Evolutionary conservation across 768 basidiomycete genomes (phyloP), one percentile per base, ranked within the genome.

Genomic region (Lentinula detonsa): DNA sequence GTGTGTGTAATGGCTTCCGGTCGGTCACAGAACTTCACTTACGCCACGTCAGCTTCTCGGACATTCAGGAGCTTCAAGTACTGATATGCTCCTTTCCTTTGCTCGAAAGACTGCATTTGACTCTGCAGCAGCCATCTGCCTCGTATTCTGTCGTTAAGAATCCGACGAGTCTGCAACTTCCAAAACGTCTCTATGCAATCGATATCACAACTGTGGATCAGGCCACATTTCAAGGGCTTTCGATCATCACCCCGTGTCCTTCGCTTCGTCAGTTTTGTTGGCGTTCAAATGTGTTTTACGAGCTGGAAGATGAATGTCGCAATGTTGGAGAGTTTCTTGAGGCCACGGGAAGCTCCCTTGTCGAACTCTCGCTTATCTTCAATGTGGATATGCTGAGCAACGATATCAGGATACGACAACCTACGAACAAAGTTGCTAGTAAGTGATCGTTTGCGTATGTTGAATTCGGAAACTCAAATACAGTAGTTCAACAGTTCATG

Each of bases 41-140:
- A 15, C 43, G 37, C 45, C 10, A 48, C 33, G 57, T 59, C 43
- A 50, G 45, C 46, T 59, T 59, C 23, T 15, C 18, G 31, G 33
- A 48, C 31, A n/a, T 48, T 8, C 33, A 21, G n/a, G 13, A 49
- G 28, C 49, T 59, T 13, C 31, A 49, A 34, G 57, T 34, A 40
- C 37, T 59, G 16, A 37, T 59, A 18, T 59, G 57, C 57, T 59
- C 57, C 35, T 59, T 59, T 49, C 57, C 57, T 18, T 13, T 49
- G n/a, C 48, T 59, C n/a, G 57, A 59, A 50, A 48, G 43, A 18
- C 45, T 59, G 23, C 3, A 4, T 18, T 3, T 43, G 8, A 56
- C 4, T 31, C 18, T 56, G 23, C 55, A 23, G 21, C 55, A 56
- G 23, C 13, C 39, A 40, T 42, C 16, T 8, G 13, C 40, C 1